Evolutionary conservation across 306 rosid species (phyloP).

Genomic region (Prosopis cineraria): DNA sequence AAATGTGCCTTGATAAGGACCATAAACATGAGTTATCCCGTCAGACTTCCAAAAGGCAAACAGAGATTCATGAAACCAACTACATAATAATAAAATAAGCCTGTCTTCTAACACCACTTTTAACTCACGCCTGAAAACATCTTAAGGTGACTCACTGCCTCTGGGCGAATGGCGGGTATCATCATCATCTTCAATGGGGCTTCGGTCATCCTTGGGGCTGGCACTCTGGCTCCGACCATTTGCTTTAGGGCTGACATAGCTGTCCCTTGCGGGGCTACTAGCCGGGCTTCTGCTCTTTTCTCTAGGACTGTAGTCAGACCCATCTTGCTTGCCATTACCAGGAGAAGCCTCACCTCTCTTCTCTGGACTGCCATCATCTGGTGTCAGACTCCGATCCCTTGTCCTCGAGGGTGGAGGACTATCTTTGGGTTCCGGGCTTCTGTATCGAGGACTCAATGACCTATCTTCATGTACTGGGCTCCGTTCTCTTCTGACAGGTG

Average conservation of each 20-base stretch:
- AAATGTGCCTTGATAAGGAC: neutral
- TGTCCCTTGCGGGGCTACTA: slow-evolving; percentile 43
- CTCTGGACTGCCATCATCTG: slow-evolving; percentile 47
- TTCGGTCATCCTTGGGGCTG: slow-evolving; percentile 55
- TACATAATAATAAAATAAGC: neutral
- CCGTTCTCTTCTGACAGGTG: slow-evolving; percentile 52
- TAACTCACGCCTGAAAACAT: neutral
- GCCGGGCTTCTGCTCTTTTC: slow-evolving; percentile 45
- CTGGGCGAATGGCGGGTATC: slow-evolving; percentile 46
- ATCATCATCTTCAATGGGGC: slow-evolving; percentile 58
- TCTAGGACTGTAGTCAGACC: slow-evolving; percentile 51
- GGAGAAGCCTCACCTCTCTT: slow-evolving; percentile 47
- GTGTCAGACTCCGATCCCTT: slow-evolving; percentile 49
- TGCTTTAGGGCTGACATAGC: slow-evolving; percentile 41
- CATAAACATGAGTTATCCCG: neutral
- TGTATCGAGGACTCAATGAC: slow-evolving; percentile 41
- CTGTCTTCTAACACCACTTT: neutral
- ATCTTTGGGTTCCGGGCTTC: slow-evolving; percentile 42
- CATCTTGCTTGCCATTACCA: slow-evolving; percentile 46
- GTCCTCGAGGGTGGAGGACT: slow-evolving; percentile 43
- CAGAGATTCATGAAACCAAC: neutral
- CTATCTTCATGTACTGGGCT: slow-evolving; percentile 49
- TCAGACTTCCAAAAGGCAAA: neutral
- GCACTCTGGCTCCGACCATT: slow-evolving; percentile 45
- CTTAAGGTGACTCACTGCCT: slow-evolving; percentile 52